phyloP scores from a whole-genome alignment of 2,329 filamentous ascomycete species.

The Shiraia bambusicola region DNA sequence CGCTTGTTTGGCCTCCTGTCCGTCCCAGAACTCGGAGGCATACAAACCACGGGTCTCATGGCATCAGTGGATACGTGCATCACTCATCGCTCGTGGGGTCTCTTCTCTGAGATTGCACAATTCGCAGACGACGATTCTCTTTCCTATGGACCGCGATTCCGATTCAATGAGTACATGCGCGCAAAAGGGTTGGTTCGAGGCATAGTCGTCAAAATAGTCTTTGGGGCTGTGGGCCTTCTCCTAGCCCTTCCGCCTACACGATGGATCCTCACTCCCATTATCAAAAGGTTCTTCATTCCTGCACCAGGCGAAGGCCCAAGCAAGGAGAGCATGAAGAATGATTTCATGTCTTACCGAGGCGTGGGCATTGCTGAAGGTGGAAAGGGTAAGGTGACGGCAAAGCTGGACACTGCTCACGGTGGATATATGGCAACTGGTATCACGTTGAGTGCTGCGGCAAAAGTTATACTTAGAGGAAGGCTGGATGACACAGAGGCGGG shows the following conservation, averaged over 20 bases:
- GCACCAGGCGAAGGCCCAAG: conserved; percentile 37
- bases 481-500: conserved; percentile 51
- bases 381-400: conserved; percentile 57
- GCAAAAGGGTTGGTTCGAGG: conserved; percentile 54
- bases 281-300: conserved; percentile 34
- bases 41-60: conserved; percentile 57
- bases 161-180: conserved; percentile 58
- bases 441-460: conserved; percentile 64
- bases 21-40: conserved; percentile 61
- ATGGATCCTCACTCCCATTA: conserved; percentile 37
- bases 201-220: conserved; percentile 51
- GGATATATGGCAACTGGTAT: conserved; percentile 69
- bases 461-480: conserved; percentile 63
- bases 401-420: conserved; percentile 60
- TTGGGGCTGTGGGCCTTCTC: conserved; percentile 49
- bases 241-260: conserved; percentile 57
- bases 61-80: conserved; percentile 57
- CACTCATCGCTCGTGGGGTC: conserved; percentile 61
- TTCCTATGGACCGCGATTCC: conserved; percentile 59
- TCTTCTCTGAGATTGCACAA: conserved; percentile 43
- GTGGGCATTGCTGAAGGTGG: conserved; percentile 59
- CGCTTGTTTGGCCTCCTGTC: conserved; percentile 54
- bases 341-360: conserved; percentile 64
- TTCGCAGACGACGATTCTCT: conserved; percentile 30
- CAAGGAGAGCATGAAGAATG: conserved; percentile 56